Conservation (phyloP, 2,329 filamentous ascomycete genomes). For the Aspergillus sp. region DNA sequence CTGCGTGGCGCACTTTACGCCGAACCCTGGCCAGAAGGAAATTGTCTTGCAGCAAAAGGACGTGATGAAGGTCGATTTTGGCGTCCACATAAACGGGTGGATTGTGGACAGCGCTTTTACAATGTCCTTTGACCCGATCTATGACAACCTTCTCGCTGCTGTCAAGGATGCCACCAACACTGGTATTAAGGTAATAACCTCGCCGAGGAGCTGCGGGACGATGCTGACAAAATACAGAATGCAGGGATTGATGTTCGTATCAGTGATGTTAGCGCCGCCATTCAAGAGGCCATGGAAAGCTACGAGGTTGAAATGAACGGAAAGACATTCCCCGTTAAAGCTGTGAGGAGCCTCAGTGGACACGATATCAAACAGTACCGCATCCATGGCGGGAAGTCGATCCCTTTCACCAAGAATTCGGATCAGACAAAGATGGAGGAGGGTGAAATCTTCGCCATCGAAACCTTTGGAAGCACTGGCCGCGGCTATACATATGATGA, state of each 20-base stretch:
- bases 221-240: conserved; percentile 35
- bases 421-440: conserved; percentile 61
- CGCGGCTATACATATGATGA: conserved; percentile 55
- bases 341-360: conserved; percentile 59
- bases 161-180: conserved; percentile 59
- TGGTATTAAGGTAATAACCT: conserved; percentile 48
- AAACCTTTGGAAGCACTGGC: conserved; percentile 63
- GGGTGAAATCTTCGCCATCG: conserved; percentile 63
- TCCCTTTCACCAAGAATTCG: conserved; percentile 59
- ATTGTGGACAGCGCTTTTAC: conserved; percentile 85
- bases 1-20: conserved; percentile 60
- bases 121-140: conserved; percentile 73
- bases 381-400: conserved; percentile 61
- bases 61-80: conserved; percentile 83
- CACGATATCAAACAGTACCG: conserved; percentile 60
- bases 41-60: conserved; percentile 72
- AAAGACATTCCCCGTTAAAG: conserved; percentile 58
- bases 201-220: not conserved
- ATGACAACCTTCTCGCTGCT: conserved; percentile 73
- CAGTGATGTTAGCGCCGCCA: conserved; percentile 59
- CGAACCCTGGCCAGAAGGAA: conserved; percentile 66
- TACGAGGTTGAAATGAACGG: conserved; percentile 62
- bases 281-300: conserved; percentile 67
- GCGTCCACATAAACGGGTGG: conserved; percentile 77
- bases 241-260: conserved; percentile 62